A percentile compares a stretch with the other conserved stretches of the same genome.
These are phyloP conservation scores for Prunus armeniaca DNA, from an alignment of 306 rosid species.

Conservation along the genomic window DNA sequence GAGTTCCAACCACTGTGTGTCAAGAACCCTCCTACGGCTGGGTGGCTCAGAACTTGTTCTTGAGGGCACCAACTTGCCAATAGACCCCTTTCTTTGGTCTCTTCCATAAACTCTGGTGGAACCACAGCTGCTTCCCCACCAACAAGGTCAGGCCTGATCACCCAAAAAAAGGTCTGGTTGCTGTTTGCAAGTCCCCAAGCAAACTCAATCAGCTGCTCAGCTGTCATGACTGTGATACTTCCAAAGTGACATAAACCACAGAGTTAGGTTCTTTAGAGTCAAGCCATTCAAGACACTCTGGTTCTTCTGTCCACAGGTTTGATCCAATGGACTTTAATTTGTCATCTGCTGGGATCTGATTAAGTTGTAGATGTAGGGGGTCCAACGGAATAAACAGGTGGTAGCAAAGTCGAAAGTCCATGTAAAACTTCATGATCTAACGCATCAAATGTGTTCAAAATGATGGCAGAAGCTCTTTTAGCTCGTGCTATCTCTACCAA, in stretches of 20 bases:
- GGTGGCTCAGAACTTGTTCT: slow-evolving; percentile 53
- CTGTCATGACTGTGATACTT: slow-evolving; percentile 55
- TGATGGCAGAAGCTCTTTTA: slow-evolving; percentile 39
- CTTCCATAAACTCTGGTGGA: slow-evolving; percentile 30
- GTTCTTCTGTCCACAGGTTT: slow-evolving; percentile 70
- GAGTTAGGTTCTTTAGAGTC: slow-evolving; percentile 24
- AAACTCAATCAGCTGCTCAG: slow-evolving; percentile 50
- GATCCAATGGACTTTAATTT: slow-evolving; percentile 32
- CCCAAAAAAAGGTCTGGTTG: slow-evolving; percentile 45
- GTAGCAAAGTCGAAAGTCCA: slow-evolving; percentile 32
- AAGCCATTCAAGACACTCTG: slow-evolving; percentile 52
- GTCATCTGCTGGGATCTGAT: slow-evolving; percentile 1
- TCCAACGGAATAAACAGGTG: slow-evolving; percentile 56
- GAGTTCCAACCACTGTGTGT: slow-evolving; percentile 83
- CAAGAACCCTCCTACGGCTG: slow-evolving; percentile 59
- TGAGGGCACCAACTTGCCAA: slow-evolving; percentile 64
- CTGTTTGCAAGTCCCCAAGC: slow-evolving; percentile 73
- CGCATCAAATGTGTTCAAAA: slow-evolving; percentile 52
- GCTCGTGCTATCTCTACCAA: slow-evolving; percentile 24
- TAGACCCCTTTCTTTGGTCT: slow-evolving; percentile 34
- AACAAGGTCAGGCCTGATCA: slow-evolving; percentile 54
- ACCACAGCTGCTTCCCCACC: slow-evolving; percentile 33
- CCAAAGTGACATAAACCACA: slow-evolving; percentile 24
- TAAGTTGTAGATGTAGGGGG: slow-evolving; percentile 34
- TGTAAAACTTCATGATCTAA: slow-evolving; percentile 40